Evolutionary conservation across 768 basidiomycete genomes (phyloP).

Genomic region (Boletellus sp.): DNA sequence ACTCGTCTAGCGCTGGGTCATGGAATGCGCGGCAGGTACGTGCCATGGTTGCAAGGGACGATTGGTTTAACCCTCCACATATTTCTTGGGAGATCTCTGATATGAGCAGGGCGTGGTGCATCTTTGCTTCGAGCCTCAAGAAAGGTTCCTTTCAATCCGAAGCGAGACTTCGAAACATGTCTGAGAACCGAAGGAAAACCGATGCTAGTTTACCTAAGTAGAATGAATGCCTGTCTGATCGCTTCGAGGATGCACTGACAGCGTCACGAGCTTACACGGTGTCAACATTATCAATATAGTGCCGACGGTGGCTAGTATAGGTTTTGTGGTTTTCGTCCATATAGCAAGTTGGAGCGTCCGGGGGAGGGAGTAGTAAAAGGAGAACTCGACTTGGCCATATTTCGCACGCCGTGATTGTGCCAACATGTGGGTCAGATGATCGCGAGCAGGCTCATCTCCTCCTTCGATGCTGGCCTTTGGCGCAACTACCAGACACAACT

Average conservation of each 20-base stretch:
- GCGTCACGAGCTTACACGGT: not conserved
- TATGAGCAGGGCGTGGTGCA: conserved; percentile 24
- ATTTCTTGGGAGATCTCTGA: conserved; percentile 20
- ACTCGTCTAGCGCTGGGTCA: conserved; percentile 23
- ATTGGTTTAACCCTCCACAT: conserved; percentile 7
- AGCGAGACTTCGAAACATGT: not conserved
- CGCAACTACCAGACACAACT: no score
- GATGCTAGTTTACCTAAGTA: conserved; percentile 16
- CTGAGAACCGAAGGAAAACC: not conserved
- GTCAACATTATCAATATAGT: no score
- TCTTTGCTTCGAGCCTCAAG: not conserved
- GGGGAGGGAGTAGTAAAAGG: no score
- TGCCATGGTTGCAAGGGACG: conserved; percentile 21
- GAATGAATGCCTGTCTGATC: conserved; percentile 4
- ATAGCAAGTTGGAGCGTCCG: no score
- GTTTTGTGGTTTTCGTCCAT: no score
- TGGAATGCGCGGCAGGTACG: conserved; percentile 22
- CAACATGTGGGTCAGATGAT: no score
- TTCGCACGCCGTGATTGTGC: not conserved
- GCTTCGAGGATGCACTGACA: not conserved
- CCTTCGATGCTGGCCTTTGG: not conserved
- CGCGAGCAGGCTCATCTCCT: no score
- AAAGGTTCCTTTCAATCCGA: not conserved
- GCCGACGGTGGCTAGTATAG: no score
- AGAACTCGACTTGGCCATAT: not conserved